Conservation (phyloP, 2,329 filamentous ascomycete species). For the Botrytis fragariae region DNA sequence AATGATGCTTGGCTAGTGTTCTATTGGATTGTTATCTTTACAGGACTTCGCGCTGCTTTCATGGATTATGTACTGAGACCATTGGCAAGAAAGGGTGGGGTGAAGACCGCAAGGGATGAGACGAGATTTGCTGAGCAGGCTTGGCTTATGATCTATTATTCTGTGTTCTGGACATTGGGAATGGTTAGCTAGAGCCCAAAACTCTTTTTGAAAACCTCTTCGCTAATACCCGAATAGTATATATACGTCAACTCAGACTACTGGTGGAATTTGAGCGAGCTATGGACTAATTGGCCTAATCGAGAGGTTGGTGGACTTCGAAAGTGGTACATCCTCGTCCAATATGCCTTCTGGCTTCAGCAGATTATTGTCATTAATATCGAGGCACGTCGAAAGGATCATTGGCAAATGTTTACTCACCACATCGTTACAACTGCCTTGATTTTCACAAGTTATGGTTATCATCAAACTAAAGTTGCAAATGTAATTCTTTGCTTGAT, state of each 20-base stretch:
- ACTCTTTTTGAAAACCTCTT: background rate
- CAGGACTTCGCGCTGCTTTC: conserved; percentile 74
- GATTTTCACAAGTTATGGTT: conserved; percentile 79
- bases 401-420: conserved; percentile 93
- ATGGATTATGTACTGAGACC: conserved; percentile 89
- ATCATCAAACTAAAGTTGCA: conserved; percentile 82
- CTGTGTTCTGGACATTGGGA: conserved; percentile 77
- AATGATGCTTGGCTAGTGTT: conserved; percentile 77
- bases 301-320: conserved; percentile 70
- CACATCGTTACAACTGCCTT: conserved; percentile 86
- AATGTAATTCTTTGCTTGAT: conserved; percentile 88
- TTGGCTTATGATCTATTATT: conserved; percentile 85
- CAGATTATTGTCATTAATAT: conserved; percentile 93
- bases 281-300: conserved; percentile 84
- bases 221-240: conserved; percentile 55
- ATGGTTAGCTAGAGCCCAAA: conserved; percentile 56
- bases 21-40: conserved; percentile 81
- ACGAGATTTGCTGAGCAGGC: conserved; percentile 91
- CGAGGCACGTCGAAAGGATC: conserved; percentile 90
- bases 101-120: conserved; percentile 72
- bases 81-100: conserved; percentile 67
- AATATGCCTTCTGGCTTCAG: conserved; percentile 91
- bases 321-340: conserved; percentile 87
- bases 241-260: conserved; percentile 75
- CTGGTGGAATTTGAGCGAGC: conserved; percentile 69